Conservation (phyloP, 2,329 filamentous ascomycete genomes). For the Stagonosporopsis chrysanthemi region DNA sequence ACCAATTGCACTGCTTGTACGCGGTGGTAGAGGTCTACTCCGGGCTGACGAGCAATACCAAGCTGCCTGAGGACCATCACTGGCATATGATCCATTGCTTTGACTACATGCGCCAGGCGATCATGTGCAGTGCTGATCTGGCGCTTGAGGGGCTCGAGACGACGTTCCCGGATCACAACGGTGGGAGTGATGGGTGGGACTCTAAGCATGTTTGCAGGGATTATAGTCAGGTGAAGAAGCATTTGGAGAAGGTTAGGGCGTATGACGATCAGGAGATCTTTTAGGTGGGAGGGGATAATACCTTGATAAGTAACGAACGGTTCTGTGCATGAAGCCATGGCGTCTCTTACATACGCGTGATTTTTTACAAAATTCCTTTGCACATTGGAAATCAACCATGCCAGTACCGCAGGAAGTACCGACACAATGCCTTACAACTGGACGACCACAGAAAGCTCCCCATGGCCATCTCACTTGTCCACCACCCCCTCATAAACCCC, state of each 20-base stretch:
- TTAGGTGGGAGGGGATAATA: not conserved
- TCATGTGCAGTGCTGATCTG: slow-evolving; percentile 45
- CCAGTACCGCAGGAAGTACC: no score
- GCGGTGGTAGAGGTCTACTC: slow-evolving; percentile 45
- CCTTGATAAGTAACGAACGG: not conserved
- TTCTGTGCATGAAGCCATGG: not conserved
- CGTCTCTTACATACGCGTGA: no score
- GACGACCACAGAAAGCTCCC: no score
- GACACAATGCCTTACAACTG: no score
- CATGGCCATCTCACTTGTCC: not conserved
- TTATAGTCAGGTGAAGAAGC: slow-evolving; percentile 22
- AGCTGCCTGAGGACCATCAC: slow-evolving; percentile 45
- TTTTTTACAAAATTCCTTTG: no score
- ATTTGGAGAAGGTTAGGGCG: slow-evolving; percentile 39
- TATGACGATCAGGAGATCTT: slow-evolving; percentile 48
- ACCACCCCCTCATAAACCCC: slow-evolving; percentile 33
- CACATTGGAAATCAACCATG: no score
- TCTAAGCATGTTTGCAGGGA: slow-evolving; percentile 43
- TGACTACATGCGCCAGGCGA: slow-evolving; percentile 47
- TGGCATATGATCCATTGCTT: slow-evolving; percentile 51
- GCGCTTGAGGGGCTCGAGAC: slow-evolving; percentile 43
- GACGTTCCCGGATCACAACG: slow-evolving; percentile 47
- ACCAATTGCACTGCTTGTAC: slow-evolving; percentile 46
- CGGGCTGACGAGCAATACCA: slow-evolving; percentile 33
- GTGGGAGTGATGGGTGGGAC: slow-evolving; percentile 48